These are phyloP conservation scores for Lepidium didymum DNA, from an alignment of 345 rosid genomes.

Conservation along the genomic window DNA sequence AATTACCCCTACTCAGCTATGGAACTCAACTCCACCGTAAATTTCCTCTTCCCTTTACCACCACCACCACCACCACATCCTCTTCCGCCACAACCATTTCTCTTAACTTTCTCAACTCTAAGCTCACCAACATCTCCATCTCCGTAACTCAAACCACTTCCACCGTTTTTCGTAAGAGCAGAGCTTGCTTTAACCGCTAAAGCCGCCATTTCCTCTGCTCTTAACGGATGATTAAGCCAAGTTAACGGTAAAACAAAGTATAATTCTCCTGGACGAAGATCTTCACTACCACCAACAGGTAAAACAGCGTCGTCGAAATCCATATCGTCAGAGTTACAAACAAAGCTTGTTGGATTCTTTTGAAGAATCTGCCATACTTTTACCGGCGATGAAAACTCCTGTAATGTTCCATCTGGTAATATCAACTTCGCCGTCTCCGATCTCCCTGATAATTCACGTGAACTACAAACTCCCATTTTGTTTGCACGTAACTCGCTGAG, in stretches of 20 bases:
- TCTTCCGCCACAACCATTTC: slow-evolving; percentile 23
- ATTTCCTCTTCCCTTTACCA: slow-evolving; percentile 36
- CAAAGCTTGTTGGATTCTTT: slow-evolving; percentile 49
- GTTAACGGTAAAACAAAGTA: slow-evolving; percentile 76
- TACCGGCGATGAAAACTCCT: slow-evolving; percentile 72
- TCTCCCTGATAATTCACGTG: slow-evolving; percentile 47
- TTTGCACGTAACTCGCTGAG: background rate
- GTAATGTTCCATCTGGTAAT: slow-evolving; percentile 63
- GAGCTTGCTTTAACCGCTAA: slow-evolving; percentile 94
- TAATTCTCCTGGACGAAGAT: slow-evolving; percentile 74
- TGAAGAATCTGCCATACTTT: slow-evolving; percentile 70
- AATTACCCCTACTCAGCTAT: slow-evolving; percentile 58
- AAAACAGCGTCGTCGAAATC: slow-evolving; percentile 75
- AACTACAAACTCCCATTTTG: slow-evolving; percentile 74
- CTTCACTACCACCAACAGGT: slow-evolving; percentile 55
- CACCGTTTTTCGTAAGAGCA: slow-evolving; percentile 36
- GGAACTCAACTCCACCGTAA: slow-evolving; percentile 49
- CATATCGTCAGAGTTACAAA: slow-evolving; percentile 94
- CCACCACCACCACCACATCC: slow-evolving; percentile 19
- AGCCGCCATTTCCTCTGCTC: slow-evolving; percentile 92
- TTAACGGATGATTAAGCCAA: slow-evolving; percentile 54
- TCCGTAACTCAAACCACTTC: slow-evolving; percentile 29
- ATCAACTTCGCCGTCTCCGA: slow-evolving; percentile 82
- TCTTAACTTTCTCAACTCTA: slow-evolving; percentile 2
- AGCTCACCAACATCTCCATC: slow-evolving; percentile 12